These are phyloP conservation scores for Torrubiella hemipterigena DNA, from an alignment of 2,329 filamentous ascomycete genomes.

Conservation along the genomic window DNA sequence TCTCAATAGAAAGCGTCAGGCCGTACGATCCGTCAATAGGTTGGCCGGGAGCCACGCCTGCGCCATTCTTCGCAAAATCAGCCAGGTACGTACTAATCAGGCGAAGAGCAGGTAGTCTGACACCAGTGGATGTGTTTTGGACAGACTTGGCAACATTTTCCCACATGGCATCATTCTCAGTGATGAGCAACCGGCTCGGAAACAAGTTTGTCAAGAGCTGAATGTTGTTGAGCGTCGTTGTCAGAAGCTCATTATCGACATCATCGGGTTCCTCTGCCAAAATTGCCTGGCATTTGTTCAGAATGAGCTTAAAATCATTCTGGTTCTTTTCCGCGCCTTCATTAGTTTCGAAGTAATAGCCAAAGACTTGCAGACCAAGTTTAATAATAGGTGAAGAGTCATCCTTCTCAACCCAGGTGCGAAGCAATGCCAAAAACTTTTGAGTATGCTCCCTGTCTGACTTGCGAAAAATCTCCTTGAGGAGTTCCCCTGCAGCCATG, in stretches of 20 bases:
- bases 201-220: conserved; percentile 55
- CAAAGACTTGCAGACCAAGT: conserved; percentile 69
- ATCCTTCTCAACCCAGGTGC: conserved; percentile 64
- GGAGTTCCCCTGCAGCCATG: conserved; percentile 64
- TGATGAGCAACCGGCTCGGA: conserved; percentile 50
- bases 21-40: conserved; percentile 61
- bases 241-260: conserved; percentile 58
- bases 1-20: conserved; percentile 50
- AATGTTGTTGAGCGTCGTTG: conserved; percentile 59
- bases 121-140: conserved; percentile 57
- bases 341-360: conserved; percentile 66
- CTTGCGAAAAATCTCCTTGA: conserved; percentile 70
- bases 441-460: conserved; percentile 61
- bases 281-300: conserved; percentile 39
- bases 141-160: conserved; percentile 53
- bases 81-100: conserved; percentile 68
- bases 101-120: conserved; percentile 66
- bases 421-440: conserved; percentile 59
- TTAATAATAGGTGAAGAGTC: conserved; percentile 59
- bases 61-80: conserved; percentile 57
- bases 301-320: conserved; percentile 55
- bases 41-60: conserved; percentile 33
- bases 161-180: conserved; percentile 58
- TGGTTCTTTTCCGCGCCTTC: conserved; percentile 46
- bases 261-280: conserved; percentile 42